Percentiles rank a stretch among this genome's conserved stretches.
phyloP scores from a whole-genome alignment of 176 grass and related monocot genomes.

The Carex parvula region DNA sequence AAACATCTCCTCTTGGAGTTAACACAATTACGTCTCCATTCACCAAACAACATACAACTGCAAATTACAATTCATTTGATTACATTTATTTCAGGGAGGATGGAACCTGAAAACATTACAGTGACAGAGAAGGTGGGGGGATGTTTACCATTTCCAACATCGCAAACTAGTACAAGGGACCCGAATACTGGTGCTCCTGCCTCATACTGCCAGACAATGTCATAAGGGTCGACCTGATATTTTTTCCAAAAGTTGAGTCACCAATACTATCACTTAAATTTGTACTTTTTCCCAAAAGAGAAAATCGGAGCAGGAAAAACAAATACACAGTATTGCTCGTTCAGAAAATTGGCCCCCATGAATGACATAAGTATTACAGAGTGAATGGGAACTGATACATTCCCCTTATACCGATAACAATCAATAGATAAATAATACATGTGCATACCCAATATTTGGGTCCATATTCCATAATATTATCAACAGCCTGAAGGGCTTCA shows the following conservation, averaged over 20 bases:
- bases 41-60: constrained; percentile 93
- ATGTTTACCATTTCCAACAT: constrained; percentile 55
- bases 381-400: background rate
- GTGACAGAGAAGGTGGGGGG: background rate
- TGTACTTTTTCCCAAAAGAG: constrained; percentile 1
- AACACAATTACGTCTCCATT: constrained; percentile 67
- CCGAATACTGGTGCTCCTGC: constrained; percentile 64
- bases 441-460: background rate
- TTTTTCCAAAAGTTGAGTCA: constrained; percentile 26
- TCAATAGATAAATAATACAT: background rate
- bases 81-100: background rate
- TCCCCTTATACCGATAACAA: background rate
- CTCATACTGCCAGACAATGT: constrained; percentile 52
- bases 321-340: background rate
- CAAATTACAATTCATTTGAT: constrained; percentile 31
- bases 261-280: constrained; percentile 2
- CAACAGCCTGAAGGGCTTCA: background rate
- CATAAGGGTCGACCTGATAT: constrained; percentile 53
- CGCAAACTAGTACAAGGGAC: constrained; percentile 59
- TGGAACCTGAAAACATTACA: background rate
- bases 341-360: background rate
- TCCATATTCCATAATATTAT: background rate
- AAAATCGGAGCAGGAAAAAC: background rate
- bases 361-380: background rate
- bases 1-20: constrained; percentile 47